Conservation (phyloP, 2,329 filamentous ascomycete genomes). For the Scedosporium minutisporum region DNA sequence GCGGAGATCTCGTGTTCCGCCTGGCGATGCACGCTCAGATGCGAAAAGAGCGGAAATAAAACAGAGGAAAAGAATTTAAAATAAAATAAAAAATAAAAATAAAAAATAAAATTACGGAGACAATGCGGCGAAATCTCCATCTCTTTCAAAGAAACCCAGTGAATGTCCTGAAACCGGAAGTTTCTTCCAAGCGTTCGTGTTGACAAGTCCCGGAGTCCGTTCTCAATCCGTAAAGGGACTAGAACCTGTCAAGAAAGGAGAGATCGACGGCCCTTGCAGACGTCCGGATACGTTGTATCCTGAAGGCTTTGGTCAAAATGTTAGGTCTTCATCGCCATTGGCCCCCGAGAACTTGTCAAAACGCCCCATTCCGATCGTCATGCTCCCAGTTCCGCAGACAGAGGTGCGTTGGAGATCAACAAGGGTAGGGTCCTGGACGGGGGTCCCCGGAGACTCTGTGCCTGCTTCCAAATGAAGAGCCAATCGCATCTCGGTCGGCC, state of each 20-base stretch:
- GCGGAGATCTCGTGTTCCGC: not conserved
- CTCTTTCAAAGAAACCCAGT: no score
- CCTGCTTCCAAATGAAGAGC: not conserved
- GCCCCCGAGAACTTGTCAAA: not conserved
- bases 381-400: not conserved
- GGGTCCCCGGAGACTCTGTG: not conserved
- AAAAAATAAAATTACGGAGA: not conserved
- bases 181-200: not conserved
- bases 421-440: not conserved
- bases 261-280: slow-evolving; percentile 1
- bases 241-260: not conserved
- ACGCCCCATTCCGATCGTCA: not conserved
- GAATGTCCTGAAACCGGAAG: not conserved
- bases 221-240: not conserved
- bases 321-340: not conserved
- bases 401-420: not conserved
- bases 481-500: not conserved
- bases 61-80: not conserved
- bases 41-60: not conserved
- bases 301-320: not conserved
- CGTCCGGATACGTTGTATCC: not conserved
- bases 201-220: not conserved
- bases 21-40: not conserved
- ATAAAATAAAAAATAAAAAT: not conserved
- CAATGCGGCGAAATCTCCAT: not conserved